Percentiles rank a stretch among this genome's conserved stretches.
These are phyloP conservation scores for Entamoeba invadens DNA, from an alignment of 208 protist species.

Conservation along the genomic window DNA sequence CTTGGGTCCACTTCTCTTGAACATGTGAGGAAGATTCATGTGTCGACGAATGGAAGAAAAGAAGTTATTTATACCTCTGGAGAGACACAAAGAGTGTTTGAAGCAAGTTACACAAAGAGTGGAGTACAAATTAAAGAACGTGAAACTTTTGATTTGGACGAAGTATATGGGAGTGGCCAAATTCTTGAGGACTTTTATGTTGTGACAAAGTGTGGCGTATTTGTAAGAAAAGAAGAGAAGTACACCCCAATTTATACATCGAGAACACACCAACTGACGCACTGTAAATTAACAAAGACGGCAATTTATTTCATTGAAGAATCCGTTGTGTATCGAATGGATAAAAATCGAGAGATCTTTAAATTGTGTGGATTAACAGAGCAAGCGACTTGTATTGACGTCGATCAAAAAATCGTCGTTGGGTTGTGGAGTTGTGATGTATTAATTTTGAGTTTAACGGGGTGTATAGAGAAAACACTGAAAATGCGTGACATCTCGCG, in stretches of 20 bases:
- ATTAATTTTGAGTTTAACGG: background rate
- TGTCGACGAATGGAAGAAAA: too few relatives aligned
- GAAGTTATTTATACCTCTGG: too few relatives aligned
- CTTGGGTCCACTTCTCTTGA: background rate
- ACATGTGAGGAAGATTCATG: too few relatives aligned
- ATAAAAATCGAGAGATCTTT: background rate
- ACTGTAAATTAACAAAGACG: background rate
- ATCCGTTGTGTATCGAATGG: background rate
- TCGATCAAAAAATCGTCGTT: background rate
- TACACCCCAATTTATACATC: background rate
- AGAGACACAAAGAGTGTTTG: too few relatives aligned
- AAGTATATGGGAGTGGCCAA: too few relatives aligned
- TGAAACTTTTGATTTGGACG: too few relatives aligned
- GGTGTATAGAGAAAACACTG: background rate
- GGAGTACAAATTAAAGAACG: too few relatives aligned
- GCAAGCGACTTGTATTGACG: background rate
- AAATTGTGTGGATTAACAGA: background rate
- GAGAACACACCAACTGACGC: background rate
- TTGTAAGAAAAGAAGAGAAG: background rate
- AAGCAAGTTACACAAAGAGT: too few relatives aligned
- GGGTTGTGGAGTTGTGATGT: background rate
- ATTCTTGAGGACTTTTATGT: too few relatives aligned
- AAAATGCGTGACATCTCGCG: background rate
- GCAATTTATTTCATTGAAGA: background rate
- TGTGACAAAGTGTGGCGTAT: too few relatives aligned